Evolutionary conservation across 495 filamentous ascomycete species (phyloP), one percentile per base, ranked within the genome.

Genomic region (Penicillium pancosmium): DNA sequence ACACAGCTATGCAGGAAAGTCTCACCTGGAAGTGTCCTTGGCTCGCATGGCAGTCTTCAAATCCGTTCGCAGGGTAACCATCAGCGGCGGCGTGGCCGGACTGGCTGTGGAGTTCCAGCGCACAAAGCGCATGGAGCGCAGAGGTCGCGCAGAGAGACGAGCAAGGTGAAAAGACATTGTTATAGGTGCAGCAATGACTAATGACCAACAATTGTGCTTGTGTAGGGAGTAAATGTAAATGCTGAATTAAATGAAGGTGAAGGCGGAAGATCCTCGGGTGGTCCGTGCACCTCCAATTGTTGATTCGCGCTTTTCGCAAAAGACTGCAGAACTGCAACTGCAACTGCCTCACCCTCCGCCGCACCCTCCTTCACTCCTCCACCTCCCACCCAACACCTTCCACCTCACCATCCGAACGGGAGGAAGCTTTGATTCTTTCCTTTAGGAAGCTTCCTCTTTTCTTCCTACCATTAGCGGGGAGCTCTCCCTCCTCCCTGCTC

Each of bases 41-140:
- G 80, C 79, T 65, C 81, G 73, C 82, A 88, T 83, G 16, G 86
- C 85, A 35, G 62, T 77, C 68, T 87, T 88, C 23, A 88, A 71
- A 66, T 88, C 86, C 48, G 71, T 62, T 40, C 83, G 78, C 46
- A 88, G 62, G 52, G 80, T 83, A 44, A 68, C 67, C 68, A 84
- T 74, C 64, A 84, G 60, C 8, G 78, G 76, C 40, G 81, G 79
- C 54, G 69, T 36, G 59, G 69, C 52, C 62, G 80, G 65, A 69
- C 68, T 59, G 52, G 73, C 58, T 35, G 78, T 72, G 27, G 78
- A 79, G 56, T 69, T 78, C 72, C 75, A 77, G 58, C 76, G 70
- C 33, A 75, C 65, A 41, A 67, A 64, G 52, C 68, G 68, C 38
- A 72, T 48, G 18, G 46, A 25, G 46, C 46, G 46, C 46, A 47